Evolutionary conservation across 352 stramenopile species (phyloP), one percentile per base, ranked within the genome.

Genomic region (Globisporangium parvum): DNA sequence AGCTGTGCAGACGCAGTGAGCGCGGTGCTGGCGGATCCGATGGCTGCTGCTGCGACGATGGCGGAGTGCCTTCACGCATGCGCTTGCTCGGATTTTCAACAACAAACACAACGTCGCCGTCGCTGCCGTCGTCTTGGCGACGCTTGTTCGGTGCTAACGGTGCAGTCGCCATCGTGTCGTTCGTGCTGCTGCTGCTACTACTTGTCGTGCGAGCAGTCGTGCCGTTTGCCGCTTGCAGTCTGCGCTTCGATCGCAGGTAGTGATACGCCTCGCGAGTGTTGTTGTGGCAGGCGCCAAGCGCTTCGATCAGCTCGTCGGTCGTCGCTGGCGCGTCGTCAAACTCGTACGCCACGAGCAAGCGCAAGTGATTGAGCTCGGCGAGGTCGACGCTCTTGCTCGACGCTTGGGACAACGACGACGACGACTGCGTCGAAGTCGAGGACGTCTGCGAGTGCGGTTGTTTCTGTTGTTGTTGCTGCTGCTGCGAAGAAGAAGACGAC

Each of bases 311-410:
- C 47, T 91, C 73, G 23, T 77, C 66, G 4, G 51, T 77, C 14
- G 49, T 75, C 28, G 75, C 50, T 2, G 75, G 67, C 21, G 63
- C 58, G 8, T 82, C 60, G 5, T 84, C 70, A 52, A 88, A 86
- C 46, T 91, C 78, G 66, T 86, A 78, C 51, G 69, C 71, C 48
- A 75, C 65, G 42, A 88, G 66, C 65, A 83, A 64, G 52, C 74
- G 72, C 45, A 88, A 70, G 37, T 70, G 72, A 57, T 84, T 64
- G n/a, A 89, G 58, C 47, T 77, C 66, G 6, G 67, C 57, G 42
- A 84, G 60, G 58, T 76, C 67, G 50, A 63, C 54, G 26, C 57
- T 41, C 41, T 55, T 50, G n/a, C n/a, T 42, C 45, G 47, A 17
- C 6, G 42, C 37, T 57, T 73, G 61, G 3, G 59, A 70, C 26